These are phyloP conservation scores for Clarireedia monteithiana DNA, from an alignment of 2,329 filamentous ascomycete species.

Conservation along the genomic window DNA sequence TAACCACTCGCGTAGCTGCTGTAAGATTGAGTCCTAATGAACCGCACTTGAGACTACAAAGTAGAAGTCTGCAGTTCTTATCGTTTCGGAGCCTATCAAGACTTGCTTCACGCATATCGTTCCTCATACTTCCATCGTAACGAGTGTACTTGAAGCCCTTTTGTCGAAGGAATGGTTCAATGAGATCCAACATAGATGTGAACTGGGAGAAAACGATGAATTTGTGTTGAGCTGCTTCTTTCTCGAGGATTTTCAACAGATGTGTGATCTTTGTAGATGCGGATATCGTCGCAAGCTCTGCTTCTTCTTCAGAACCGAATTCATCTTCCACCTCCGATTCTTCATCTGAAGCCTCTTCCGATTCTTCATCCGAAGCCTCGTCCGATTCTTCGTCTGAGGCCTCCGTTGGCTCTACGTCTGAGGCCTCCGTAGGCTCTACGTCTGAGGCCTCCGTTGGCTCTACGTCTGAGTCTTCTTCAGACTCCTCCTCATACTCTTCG, in stretches of 20 bases:
- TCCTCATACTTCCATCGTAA: constrained; percentile 93
- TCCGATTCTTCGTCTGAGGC: constrained; percentile 30
- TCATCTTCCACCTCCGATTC: constrained; percentile 30
- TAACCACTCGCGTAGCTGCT: constrained; percentile 85
- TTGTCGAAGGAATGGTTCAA: constrained; percentile 80
- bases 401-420: constrained; percentile 21
- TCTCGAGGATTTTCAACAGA: constrained; percentile 70
- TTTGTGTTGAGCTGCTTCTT: constrained; percentile 77
- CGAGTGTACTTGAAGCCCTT: constrained; percentile 73
- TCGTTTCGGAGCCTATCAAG: constrained; percentile 70
- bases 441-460: constrained; percentile 25
- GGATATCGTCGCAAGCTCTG: constrained; percentile 44
- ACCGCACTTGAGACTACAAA: constrained; percentile 92
- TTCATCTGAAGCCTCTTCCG: constrained; percentile 29
- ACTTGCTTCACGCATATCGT: constrained; percentile 84
- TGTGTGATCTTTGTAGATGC: constrained; percentile 89
- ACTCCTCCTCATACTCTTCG: constrained; percentile 26
- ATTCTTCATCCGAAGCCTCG: constrained; percentile 27
- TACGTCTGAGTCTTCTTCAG: constrained; percentile 26
- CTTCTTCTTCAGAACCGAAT: constrained; percentile 31
- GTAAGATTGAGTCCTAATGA: constrained; percentile 90
- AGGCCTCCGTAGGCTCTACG: constrained; percentile 24
- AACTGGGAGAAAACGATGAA: constrained; percentile 99
- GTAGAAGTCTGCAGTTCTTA: constrained; percentile 66
- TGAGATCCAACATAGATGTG: constrained; percentile 93